These are phyloP conservation scores for Colletotrichum horii DNA, from an alignment of 2,329 filamentous ascomycete species.

Conservation along the genomic window DNA sequence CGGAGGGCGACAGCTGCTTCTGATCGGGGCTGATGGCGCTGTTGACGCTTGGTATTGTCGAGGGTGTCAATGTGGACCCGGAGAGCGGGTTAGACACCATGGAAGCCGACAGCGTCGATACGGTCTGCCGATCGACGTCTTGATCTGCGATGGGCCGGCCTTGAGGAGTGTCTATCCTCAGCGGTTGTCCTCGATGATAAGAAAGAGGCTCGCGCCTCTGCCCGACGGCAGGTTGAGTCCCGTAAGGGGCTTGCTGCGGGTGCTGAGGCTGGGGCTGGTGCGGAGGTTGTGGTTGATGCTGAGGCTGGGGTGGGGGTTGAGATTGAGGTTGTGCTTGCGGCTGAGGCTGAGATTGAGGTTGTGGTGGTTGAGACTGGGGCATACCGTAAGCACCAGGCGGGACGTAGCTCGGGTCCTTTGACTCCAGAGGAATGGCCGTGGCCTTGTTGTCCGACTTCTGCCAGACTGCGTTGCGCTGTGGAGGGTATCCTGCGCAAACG, in stretches of 20 bases:
- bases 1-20: conserved; percentile 52
- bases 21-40: conserved; percentile 61
- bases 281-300: conserved; percentile 26
- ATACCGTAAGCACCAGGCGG: conserved; percentile 67
- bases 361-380: conserved; percentile 46
- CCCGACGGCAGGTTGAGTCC: conserved; percentile 34
- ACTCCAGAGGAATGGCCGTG: conserved; percentile 76
- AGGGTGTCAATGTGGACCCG: conserved; percentile 26
- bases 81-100: neutral
- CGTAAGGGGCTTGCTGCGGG: conserved; percentile 31
- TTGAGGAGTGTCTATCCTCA: conserved; percentile 69
- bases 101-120: conserved; percentile 25
- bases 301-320: conserved; percentile 28
- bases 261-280: conserved; percentile 18
- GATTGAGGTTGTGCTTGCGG: conserved; percentile 32
- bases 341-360: neutral
- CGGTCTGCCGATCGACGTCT: conserved; percentile 65
- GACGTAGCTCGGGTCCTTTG: conserved; percentile 74
- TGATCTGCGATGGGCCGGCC: conserved; percentile 54
- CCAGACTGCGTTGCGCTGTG: conserved; percentile 74
- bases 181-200: conserved; percentile 64
- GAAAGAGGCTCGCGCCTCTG: conserved; percentile 62
- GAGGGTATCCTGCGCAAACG: conserved; percentile 88
- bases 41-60: conserved; percentile 63
- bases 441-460: conserved; percentile 77